Evolutionary conservation across 2,329 filamentous ascomycete genomes (phyloP).

Genomic region (Fusarium tupiense): DNA sequence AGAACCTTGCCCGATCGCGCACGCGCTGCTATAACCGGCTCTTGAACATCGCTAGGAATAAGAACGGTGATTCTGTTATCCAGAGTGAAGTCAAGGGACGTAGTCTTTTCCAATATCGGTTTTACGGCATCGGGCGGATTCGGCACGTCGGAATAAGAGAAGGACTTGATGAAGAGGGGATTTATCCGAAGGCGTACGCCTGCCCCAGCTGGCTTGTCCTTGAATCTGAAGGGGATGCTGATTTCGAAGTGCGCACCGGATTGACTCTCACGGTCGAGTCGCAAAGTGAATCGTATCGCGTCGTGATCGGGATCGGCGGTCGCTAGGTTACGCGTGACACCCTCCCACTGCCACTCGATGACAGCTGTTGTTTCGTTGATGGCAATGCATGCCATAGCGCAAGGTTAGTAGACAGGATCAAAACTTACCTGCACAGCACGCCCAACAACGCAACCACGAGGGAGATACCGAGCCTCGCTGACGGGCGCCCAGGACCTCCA

Average conservation of each 20-base stretch:
- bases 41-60: neutral
- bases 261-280: neutral
- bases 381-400: constrained; percentile 9
- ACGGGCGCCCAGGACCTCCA: constrained; percentile 9
- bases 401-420: neutral
- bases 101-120: neutral
- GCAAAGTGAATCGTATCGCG: constrained; percentile 9
- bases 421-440: neutral
- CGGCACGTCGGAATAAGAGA: neutral
- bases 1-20: constrained; percentile 10
- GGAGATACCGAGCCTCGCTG: neutral
- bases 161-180: constrained; percentile 10
- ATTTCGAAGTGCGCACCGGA: constrained; percentile 1
- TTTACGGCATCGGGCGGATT: neutral
- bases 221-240: constrained; percentile 6
- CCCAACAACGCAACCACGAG: neutral
- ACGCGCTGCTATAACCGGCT: constrained; percentile 1
- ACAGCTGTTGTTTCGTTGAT: constrained; percentile 4
- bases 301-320: constrained; percentile 8
- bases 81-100: neutral
- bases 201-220: constrained; percentile 5
- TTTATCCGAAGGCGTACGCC: neutral
- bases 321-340: neutral
- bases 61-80: constrained; percentile 1
- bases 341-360: constrained; percentile 7